Evolutionary conservation across 805 yeast species (phyloP), one percentile per base, ranked within the genome.

Genomic region (Pichia pseudocactophila): DNA sequence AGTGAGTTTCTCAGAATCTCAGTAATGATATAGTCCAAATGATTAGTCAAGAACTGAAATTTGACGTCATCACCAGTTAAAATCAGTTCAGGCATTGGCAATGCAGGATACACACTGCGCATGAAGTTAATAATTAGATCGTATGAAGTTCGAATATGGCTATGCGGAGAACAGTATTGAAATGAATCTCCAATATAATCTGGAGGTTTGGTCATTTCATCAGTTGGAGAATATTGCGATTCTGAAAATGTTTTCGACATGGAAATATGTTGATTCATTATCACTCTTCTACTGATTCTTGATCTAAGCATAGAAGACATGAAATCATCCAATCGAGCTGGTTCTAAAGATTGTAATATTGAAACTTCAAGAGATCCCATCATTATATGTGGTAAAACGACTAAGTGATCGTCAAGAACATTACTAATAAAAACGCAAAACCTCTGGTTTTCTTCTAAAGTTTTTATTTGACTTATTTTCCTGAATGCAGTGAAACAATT

Each of bases 321-420:
- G 54, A 89, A 76, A 15, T 64, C 66, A 55, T 90, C 96, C 50
- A 90, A 63, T 36, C 79, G 66, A 2, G 67, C 62, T 44, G 76
- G 79, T 3, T 87, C 80, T 54, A 82, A 70, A 32, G 66, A 63
- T 40, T 69, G 61, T 37, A 81, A 57, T 30, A 81, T 76, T 12
- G 83, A 75, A 48, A 80, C 80, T 54, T 90, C 97, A 37, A 88
- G 65, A 1, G 95, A 87, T 2, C 97, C 97, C 88, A 88, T 84
- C 70, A 90, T 82, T 46, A 89, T 67, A 58, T 89, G 90, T 1
- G 97, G 92, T 46, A 90, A 68, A 48, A 87, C 84, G 42, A 82
- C 66, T 38, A 87, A 71, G 62, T 90, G 96, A 53, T 80, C 83
- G 59, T 82, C 87, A 50, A 90, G 65, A 48, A 88, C 73, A 27